These are phyloP conservation scores for Cucumis hystrix DNA, from an alignment of 306 rosid genomes.

Conservation along the genomic window DNA sequence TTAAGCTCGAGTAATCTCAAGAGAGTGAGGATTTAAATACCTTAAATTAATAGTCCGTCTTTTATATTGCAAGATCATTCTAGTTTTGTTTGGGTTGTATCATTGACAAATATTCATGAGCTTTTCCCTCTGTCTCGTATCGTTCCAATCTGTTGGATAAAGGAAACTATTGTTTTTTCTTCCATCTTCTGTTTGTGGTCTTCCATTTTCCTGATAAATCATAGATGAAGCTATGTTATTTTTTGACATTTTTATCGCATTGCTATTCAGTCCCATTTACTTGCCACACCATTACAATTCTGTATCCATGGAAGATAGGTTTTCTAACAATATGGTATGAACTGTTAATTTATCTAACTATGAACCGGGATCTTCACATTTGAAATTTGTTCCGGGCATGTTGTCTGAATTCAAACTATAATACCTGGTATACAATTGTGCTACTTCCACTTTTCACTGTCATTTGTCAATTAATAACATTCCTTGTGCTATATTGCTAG, in stretches of 20 bases:
- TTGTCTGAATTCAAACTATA: not conserved
- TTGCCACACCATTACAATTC: not conserved
- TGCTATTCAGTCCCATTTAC: not conserved
- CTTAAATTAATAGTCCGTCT: not conserved
- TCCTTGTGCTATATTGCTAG: constrained; percentile 11
- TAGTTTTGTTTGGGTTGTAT: not conserved
- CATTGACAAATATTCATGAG: not conserved
- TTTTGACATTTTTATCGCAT: not conserved
- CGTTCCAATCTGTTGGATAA: not conserved
- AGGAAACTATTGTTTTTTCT: not conserved
- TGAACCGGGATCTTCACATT: not conserved
- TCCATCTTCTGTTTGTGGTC: not conserved
- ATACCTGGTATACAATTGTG: not conserved
- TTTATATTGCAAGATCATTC: not conserved
- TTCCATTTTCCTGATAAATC: not conserved
- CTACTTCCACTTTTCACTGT: not conserved
- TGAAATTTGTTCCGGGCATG: not conserved
- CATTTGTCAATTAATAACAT: not conserved
- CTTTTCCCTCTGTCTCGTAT: not conserved
- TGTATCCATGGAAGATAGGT: not conserved
- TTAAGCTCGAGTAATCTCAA: not conserved
- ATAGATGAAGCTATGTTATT: not conserved
- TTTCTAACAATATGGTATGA: not conserved
- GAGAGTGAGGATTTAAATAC: not conserved
- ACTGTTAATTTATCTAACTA: not conserved